These are phyloP conservation scores for Naumovozyma baii DNA, from an alignment of 805 yeast species.

Conservation along the genomic window DNA sequence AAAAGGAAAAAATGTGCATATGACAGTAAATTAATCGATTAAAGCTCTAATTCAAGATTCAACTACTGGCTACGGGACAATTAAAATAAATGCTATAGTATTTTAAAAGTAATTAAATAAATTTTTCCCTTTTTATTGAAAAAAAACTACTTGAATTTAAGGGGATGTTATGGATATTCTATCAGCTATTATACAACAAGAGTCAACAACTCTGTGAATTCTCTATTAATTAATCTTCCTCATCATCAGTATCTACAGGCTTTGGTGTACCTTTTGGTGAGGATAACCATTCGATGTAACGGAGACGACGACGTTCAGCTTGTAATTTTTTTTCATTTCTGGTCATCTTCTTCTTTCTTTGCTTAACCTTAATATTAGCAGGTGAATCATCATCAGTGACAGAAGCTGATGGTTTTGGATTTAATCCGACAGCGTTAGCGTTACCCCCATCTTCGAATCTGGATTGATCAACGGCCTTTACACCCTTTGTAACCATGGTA, in stretches of 20 bases:
- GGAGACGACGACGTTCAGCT: constrained; percentile 86
- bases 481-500: constrained; percentile 74
- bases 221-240: constrained; percentile 28
- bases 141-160: neutral
- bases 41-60: no score
- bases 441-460: constrained; percentile 77
- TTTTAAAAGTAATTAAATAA: no score
- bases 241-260: constrained; percentile 89
- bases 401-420: constrained; percentile 38
- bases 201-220: neutral
- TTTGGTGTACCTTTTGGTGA: constrained; percentile 98
- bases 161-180: neutral
- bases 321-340: constrained; percentile 90
- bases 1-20: no score
- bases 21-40: no score
- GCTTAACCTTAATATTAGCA: constrained; percentile 86
- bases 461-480: constrained; percentile 59
- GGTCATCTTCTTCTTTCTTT: constrained; percentile 93
- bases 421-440: constrained; percentile 38
- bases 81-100: no score
- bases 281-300: constrained; percentile 89
- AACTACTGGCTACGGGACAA: no score
- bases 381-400: constrained; percentile 78
- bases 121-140: no score
- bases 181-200: neutral